Conservation (phyloP, 176 grass and related monocot species). For the Bothriochloa decipiens region DNA sequence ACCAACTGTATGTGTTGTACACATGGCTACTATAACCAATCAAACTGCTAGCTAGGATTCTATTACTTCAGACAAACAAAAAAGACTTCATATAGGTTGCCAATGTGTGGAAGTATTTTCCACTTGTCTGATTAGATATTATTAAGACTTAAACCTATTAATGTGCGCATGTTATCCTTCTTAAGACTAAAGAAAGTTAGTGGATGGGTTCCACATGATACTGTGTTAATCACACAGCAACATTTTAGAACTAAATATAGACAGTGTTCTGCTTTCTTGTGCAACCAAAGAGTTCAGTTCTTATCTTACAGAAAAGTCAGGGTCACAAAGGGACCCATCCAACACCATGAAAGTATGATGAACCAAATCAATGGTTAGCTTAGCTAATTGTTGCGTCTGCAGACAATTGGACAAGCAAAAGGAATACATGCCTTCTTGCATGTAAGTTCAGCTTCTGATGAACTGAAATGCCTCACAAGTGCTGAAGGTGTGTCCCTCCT, state of each 20-base stretch:
- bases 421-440: neutral
- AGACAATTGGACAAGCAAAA: slow-evolving; percentile 14
- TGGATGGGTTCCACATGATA: slow-evolving; percentile 10
- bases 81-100: slow-evolving; percentile 11
- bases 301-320: slow-evolving; percentile 9
- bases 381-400: neutral
- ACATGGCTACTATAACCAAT: slow-evolving; percentile 1
- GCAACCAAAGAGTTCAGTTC: slow-evolving; percentile 1
- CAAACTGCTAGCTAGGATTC: neutral
- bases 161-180: neutral
- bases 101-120: neutral
- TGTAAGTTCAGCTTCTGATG: slow-evolving; percentile 13
- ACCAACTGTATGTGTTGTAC: neutral
- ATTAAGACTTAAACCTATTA: neutral
- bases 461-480: neutral
- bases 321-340: neutral
- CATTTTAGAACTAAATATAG: neutral
- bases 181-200: neutral
- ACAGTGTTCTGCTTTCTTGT: neutral
- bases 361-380: neutral
- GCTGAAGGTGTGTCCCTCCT: neutral
- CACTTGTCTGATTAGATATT: neutral
- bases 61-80: neutral
- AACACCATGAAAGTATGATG: neutral
- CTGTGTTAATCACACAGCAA: neutral